These are phyloP conservation scores for Cordyceps militaris DNA, from an alignment of 2,329 filamentous ascomycete species.

Conservation along the genomic window DNA sequence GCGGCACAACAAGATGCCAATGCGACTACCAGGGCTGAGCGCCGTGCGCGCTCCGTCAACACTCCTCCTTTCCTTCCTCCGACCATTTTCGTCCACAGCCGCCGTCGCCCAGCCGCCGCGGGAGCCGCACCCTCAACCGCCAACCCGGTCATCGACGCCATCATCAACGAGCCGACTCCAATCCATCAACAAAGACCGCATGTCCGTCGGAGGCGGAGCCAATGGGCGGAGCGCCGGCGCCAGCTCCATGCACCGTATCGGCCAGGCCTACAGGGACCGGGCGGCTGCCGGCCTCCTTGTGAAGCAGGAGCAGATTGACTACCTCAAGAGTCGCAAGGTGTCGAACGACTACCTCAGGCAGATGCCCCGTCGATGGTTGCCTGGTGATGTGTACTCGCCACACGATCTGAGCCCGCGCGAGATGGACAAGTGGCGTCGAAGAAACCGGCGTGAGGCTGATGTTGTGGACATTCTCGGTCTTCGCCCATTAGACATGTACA, in stretches of 20 bases:
- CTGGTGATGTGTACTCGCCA: slow-evolving; percentile 84
- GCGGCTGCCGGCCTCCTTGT: slow-evolving; percentile 18
- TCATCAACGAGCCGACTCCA: slow-evolving; percentile 15
- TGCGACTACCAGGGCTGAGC: slow-evolving; percentile 27
- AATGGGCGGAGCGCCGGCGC: neutral
- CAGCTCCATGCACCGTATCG: slow-evolving; percentile 16
- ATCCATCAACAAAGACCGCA: slow-evolving; percentile 13
- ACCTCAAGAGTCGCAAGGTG: slow-evolving; percentile 32
- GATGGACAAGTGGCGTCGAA: slow-evolving; percentile 71
- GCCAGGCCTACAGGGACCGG: slow-evolving; percentile 22
- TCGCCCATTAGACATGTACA: slow-evolving; percentile 78
- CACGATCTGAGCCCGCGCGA: slow-evolving; percentile 75
- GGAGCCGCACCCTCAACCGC: slow-evolving; percentile 21
- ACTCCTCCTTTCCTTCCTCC: slow-evolving; percentile 15
- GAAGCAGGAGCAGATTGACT: slow-evolving; percentile 30
- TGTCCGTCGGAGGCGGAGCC: slow-evolving; percentile 7
- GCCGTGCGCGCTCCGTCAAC: slow-evolving; percentile 18
- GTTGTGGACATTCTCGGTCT: slow-evolving; percentile 73
- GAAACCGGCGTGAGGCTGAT: slow-evolving; percentile 54
- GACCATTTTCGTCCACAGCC: slow-evolving; percentile 26
- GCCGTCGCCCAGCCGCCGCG: slow-evolving; percentile 20
- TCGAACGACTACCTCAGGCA: slow-evolving; percentile 52
- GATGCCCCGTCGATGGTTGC: slow-evolving; percentile 62
- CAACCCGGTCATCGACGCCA: slow-evolving; percentile 19
- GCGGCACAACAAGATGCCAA: slow-evolving; percentile 31